Conservation (phyloP, 1,139 yeast genomes). For the Eremothecium sinecaudum region DNA sequence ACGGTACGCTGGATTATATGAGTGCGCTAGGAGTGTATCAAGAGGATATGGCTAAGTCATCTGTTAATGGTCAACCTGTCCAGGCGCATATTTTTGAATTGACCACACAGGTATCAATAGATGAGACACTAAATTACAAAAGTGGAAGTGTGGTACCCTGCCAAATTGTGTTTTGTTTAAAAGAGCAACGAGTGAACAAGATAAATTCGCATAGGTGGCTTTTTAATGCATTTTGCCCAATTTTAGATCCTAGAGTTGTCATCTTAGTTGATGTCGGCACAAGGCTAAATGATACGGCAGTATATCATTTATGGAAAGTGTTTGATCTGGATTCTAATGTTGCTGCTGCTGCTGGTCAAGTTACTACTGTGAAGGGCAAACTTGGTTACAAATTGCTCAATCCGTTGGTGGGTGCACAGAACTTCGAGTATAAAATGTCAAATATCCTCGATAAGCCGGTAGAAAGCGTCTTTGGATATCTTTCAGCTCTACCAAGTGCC, state of each 20-base stretch:
- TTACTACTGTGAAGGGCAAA: constrained; percentile 86
- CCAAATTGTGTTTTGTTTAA: constrained; percentile 80
- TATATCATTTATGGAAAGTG: constrained; percentile 92
- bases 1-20: constrained; percentile 71
- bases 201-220: constrained; percentile 95
- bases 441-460: constrained; percentile 91
- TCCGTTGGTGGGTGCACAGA: constrained; percentile 93
- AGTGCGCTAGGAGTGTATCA: constrained; percentile 95
- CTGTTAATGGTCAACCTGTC: constrained; percentile 81
- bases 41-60: constrained; percentile 91
- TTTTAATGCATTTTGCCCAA: constrained; percentile 85
- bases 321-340: constrained; percentile 92
- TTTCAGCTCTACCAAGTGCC: constrained; percentile 93
- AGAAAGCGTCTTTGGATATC: constrained; percentile 88
- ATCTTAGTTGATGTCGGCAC: constrained; percentile 88
- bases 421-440: constrained; percentile 93
- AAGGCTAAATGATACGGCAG: constrained; percentile 70
- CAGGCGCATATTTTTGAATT: constrained; percentile 90
- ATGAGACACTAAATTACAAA: constrained; percentile 74
- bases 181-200: constrained; percentile 80
- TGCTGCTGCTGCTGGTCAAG: constrained; percentile 98
- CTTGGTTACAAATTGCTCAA: constrained; percentile 71
- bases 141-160: constrained; percentile 84
- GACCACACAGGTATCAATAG: constrained; percentile 81
- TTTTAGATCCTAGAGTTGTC: constrained; percentile 79